Evolutionary conservation across 2,329 filamentous ascomycete genomes (phyloP).

Genomic region (Hymenoscyphus salicellus): DNA sequence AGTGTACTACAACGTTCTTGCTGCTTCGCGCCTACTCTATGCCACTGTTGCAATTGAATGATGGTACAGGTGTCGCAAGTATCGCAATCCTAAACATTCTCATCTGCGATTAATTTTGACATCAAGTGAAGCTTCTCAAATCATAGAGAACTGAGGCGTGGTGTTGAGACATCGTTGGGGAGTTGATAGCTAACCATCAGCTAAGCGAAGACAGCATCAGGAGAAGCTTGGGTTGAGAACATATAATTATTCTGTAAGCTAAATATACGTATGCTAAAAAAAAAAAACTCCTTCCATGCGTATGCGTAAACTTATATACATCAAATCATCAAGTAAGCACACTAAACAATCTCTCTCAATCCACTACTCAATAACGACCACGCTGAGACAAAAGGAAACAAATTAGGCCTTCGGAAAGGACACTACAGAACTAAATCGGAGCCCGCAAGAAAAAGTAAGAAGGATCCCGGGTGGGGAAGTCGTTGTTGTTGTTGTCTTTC

Average conservation of each 20-base stretch:
- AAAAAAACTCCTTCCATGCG: neutral
- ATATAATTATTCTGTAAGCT: neutral
- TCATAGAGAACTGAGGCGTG: too few species aligned
- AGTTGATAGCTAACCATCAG: too few species aligned
- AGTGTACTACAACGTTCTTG: too few species aligned
- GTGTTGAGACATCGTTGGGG: neutral
- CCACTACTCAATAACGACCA: neutral
- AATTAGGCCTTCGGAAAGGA: neutral
- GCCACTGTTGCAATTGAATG: too few species aligned
- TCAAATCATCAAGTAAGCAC: neutral
- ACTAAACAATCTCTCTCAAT: neutral
- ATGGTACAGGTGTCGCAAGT: too few species aligned
- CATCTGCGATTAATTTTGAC: too few species aligned
- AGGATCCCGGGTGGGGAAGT: neutral
- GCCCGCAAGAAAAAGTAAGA: neutral
- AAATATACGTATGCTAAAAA: neutral
- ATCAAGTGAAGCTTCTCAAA: too few species aligned
- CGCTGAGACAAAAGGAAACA: neutral
- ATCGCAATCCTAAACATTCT: too few species aligned
- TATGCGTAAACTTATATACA: neutral
- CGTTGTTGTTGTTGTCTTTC: neutral
- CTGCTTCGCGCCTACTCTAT: too few species aligned
- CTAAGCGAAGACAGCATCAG: too few species aligned
- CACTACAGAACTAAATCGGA: too few species aligned
- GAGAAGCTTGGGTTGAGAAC: neutral